These are phyloP conservation scores for Jamesozyma spencerorum DNA, from an alignment of 805 yeast species.

Conservation along the genomic window DNA sequence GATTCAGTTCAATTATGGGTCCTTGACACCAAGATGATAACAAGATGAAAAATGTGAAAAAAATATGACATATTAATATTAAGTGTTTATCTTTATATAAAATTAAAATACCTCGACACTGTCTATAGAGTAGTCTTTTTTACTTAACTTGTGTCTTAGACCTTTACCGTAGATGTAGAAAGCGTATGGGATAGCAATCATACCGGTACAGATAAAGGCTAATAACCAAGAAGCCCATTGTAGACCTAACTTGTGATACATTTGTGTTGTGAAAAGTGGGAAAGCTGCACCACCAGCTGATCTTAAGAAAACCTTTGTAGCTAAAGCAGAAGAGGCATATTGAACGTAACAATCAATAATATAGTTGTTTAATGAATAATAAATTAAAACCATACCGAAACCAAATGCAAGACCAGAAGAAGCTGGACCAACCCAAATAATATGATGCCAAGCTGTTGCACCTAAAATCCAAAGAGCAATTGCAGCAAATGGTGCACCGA, in stretches of 20 bases:
- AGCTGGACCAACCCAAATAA: slow-evolving; percentile 74
- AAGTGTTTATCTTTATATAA: background rate
- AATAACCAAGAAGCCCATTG: slow-evolving; percentile 76
- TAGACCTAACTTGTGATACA: slow-evolving; percentile 64
- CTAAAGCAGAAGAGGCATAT: slow-evolving; percentile 72
- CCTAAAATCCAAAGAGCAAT: slow-evolving; percentile 72
- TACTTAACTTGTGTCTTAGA: slow-evolving; percentile 57
- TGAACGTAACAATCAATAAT: slow-evolving; percentile 85
- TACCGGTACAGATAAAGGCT: slow-evolving; percentile 68
- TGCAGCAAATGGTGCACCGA: slow-evolving; percentile 77
- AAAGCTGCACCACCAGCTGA: slow-evolving; percentile 82
- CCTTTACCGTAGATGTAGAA: slow-evolving; percentile 59
- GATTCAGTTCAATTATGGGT: no score
- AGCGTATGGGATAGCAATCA: slow-evolving; percentile 63
- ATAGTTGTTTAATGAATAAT: slow-evolving; percentile 70
- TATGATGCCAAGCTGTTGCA: slow-evolving; percentile 61
- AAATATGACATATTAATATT: background rate
- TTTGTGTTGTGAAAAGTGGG: slow-evolving; percentile 72
- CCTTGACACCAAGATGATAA: no score
- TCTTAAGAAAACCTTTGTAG: slow-evolving; percentile 72
- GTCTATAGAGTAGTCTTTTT: slow-evolving; percentile 48
- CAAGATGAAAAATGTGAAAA: no score
- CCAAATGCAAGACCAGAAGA: slow-evolving; percentile 76
- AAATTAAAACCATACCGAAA: slow-evolving; percentile 65
- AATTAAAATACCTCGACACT: slow-evolving; percentile 16